Evolutionary conservation across 1,284 basidiomycete species (phyloP).

Genomic region (Neolentinus lepideus): DNA sequence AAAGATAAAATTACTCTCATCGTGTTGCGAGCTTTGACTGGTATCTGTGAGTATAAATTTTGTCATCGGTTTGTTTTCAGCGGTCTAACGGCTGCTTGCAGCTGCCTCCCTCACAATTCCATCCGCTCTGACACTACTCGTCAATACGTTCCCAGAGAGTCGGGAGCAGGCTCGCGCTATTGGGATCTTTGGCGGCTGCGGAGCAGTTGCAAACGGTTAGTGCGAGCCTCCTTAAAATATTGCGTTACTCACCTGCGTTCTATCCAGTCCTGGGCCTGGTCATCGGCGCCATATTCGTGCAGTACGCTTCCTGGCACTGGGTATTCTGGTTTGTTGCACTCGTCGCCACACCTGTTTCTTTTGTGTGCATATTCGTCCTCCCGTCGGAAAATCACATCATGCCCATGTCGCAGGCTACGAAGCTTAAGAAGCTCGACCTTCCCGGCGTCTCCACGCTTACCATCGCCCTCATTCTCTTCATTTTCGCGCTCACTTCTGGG

Average conservation of each 20-base stretch:
- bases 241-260: not conserved
- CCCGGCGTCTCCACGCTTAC: constrained; percentile 33
- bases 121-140: constrained; percentile 37
- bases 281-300: constrained; percentile 34
- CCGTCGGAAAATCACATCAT: constrained; percentile 11
- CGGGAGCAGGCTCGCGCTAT: constrained; percentile 38
- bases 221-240: not conserved
- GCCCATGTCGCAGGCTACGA: not conserved
- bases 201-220: constrained; percentile 36
- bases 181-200: constrained; percentile 35
- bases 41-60: constrained; percentile 24
- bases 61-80: not conserved
- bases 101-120: constrained; percentile 39
- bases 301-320: constrained; percentile 26
- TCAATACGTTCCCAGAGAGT: constrained; percentile 37
- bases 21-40: constrained; percentile 34
- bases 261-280: constrained; percentile 31
- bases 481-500: constrained; percentile 41
- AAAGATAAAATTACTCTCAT: constrained; percentile 33
- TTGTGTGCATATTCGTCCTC: constrained; percentile 21
- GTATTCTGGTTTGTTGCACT: constrained; percentile 30
- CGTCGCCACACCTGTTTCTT: constrained; percentile 21
- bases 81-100: constrained; percentile 9
- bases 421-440: constrained; percentile 30
- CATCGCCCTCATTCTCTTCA: constrained; percentile 33